phyloP scores from a whole-genome alignment of 106 monocot genomes.

The Apostasia shenzhenica region DNA sequence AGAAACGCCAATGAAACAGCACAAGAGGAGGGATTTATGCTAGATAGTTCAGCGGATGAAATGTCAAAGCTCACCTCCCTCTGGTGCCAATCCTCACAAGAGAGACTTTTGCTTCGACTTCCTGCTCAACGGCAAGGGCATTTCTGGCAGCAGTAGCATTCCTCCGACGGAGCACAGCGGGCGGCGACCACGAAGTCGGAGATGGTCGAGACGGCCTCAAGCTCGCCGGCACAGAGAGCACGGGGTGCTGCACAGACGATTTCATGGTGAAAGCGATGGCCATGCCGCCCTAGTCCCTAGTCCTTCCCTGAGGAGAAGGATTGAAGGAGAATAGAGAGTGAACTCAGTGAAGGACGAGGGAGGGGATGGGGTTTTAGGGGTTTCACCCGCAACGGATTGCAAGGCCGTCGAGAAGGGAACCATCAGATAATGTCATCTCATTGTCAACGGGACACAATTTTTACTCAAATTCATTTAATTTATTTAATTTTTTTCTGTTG shows the following conservation, averaged over 20 bases:
- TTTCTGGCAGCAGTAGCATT: slow-evolving; percentile 27
- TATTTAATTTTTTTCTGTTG: too few relatives aligned
- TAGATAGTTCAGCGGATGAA: slow-evolving; percentile 4
- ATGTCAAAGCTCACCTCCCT: slow-evolving; percentile 56
- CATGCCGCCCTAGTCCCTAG: neutral
- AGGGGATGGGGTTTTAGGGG: neutral
- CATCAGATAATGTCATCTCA: neutral
- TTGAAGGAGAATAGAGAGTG: too few relatives aligned
- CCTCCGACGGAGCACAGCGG: slow-evolving; percentile 13
- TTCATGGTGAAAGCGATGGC: slow-evolving; percentile 28
- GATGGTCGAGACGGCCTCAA: slow-evolving; percentile 1
- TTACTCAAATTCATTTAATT: too few relatives aligned
- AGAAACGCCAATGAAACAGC: too few relatives aligned
- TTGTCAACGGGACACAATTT: too few relatives aligned
- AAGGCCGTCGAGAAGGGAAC: neutral
- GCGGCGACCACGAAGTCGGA: neutral
- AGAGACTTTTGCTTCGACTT: slow-evolving; percentile 54
- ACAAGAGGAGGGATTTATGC: neutral
- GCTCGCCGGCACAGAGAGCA: slow-evolving; percentile 15
- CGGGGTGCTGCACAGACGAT: slow-evolving; percentile 26
- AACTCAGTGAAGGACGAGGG: too few relatives aligned
- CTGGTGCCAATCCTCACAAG: slow-evolving; percentile 84
- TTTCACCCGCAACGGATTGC: neutral
- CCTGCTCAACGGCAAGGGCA: slow-evolving; percentile 64
- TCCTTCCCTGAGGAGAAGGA: too few relatives aligned